Base-by-base conservation (phyloP, 2,329 filamentous ascomycete genomes). In the Tricladium varicosporioides region DNA sequence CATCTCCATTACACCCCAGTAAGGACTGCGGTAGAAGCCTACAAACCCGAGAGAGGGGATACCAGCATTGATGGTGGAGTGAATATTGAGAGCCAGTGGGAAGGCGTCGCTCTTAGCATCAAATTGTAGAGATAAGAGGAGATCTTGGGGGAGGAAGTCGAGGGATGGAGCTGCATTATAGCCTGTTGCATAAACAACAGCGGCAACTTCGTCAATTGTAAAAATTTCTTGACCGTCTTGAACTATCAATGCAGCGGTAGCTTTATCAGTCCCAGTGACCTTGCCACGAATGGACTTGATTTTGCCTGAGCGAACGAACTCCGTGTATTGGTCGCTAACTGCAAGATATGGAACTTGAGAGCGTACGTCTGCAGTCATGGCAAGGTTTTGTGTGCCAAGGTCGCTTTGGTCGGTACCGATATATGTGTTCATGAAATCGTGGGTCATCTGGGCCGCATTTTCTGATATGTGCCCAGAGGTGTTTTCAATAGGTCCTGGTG, bases 1-100 rank as follows among this genome's bases (percentile, higher is more conserved):
- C 87, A 92, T 89, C 70, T 94, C 90, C 80, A 93, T 91, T 0
- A 92, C 85, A 1, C 88, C 88, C 91, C 91, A 95, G 70, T 91
- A 94, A 0, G 90, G 89, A 0, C 88, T 88, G 59, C 91, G 82
- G 68, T 95, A 95, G 72, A 92, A 91, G 0, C 91, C 91, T 1
- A 94, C 86, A 65, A 94, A 92, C 0, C 88, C 89, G 0, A 94
- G 73, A 5, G 81, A 81, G 0, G 86, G 80, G 0, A 92, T 71
- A 0, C 77, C 73, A 0, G 80, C 79, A 57, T 86, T 82, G 54
- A 86, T 76, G 0, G 85, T 86, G 1, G 82, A 83, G 61, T 89
- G 86, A 50, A 87, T 85, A 18, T 87, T 83, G 0, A 94, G 76
- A 0, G 87, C 81, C 1, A 90, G 70, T 0, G 86, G 85, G n/a